phyloP scores from a whole-genome alignment of 2,329 filamentous ascomycete genomes.

The Coleophoma crateriformis region DNA sequence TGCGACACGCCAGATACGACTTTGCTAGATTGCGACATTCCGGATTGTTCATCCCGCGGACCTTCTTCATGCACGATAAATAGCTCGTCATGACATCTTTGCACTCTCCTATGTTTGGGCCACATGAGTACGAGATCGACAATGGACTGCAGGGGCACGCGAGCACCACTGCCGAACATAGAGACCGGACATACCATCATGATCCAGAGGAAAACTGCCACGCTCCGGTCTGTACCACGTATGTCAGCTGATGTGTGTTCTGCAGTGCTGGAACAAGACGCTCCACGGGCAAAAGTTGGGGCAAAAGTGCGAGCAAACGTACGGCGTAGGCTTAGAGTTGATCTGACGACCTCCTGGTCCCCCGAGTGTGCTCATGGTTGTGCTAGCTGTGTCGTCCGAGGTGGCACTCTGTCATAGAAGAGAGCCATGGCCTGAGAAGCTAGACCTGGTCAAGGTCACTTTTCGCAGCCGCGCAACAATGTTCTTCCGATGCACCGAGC shows the following conservation, averaged over 20 bases:
- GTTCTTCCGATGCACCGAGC: no score
- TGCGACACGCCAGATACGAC: conserved; percentile 82
- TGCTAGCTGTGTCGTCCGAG: not conserved
- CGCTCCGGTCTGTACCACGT: conserved; percentile 64
- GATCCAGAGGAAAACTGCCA: conserved; percentile 93
- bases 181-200: conserved; percentile 57
- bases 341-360: conserved; percentile 61
- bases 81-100: conserved; percentile 83
- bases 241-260: conserved; percentile 2
- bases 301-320: conserved; percentile 28
- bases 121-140: not conserved
- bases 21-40: conserved; percentile 84
- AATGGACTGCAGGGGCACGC: no score
- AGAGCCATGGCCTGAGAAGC: no score
- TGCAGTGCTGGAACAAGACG: not conserved
- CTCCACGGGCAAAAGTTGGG: not conserved
- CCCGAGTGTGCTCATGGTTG: conserved; percentile 59
- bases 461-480: no score
- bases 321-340: conserved; percentile 66
- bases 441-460: no score
- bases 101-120: conserved; percentile 67
- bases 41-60: conserved; percentile 77
- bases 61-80: conserved; percentile 78
- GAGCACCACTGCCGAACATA: no score
- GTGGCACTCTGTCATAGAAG: no score